These are phyloP conservation scores for Anisodus tanguticus DNA, from an alignment of 257 asterid species.

Conservation along the genomic window DNA sequence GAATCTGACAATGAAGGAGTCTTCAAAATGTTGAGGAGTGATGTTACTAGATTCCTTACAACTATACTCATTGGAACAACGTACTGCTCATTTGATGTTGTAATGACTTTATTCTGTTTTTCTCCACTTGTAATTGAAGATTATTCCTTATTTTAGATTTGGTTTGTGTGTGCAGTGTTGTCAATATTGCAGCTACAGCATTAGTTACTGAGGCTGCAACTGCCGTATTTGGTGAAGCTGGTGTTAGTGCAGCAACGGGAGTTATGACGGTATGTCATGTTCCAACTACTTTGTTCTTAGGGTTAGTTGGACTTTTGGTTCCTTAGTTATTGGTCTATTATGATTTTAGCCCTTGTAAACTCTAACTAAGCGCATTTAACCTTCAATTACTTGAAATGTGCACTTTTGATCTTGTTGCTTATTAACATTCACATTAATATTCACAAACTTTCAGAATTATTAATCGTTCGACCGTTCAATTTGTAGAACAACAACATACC, in stretches of 20 bases:
- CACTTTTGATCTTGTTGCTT: too few species aligned
- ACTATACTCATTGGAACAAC: conserved; percentile 99
- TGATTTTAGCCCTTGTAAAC: too few species aligned
- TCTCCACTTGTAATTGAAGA: conserved; percentile 44
- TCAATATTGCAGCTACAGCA: conserved; percentile 96
- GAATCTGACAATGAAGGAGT: conserved; percentile 85
- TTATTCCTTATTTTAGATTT: conserved; percentile 54
- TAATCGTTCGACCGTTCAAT: too few species aligned
- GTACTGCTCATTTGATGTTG: conserved; percentile 58
- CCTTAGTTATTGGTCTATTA: too few species aligned
- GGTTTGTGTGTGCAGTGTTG: conserved; percentile 77
- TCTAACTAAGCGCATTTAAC: too few species aligned
- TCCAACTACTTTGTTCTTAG: conserved; percentile 6
- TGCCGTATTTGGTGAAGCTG: conserved; percentile 93
- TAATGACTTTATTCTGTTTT: conserved; percentile 34
- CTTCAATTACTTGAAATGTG: too few species aligned
- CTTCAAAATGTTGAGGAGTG: conserved; percentile 88
- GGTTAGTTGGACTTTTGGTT: too few species aligned
- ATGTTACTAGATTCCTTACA: conserved; percentile 93
- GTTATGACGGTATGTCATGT: conserved; percentile 83
- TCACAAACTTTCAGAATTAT: too few species aligned
- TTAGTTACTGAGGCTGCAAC: conserved; percentile 97
- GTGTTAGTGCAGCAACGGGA: conserved; percentile 96
- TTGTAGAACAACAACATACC: too few species aligned
- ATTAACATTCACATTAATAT: too few species aligned